Conservation (phyloP, 2,329 filamentous ascomycete genomes). For the Exophiala spinifera region DNA sequence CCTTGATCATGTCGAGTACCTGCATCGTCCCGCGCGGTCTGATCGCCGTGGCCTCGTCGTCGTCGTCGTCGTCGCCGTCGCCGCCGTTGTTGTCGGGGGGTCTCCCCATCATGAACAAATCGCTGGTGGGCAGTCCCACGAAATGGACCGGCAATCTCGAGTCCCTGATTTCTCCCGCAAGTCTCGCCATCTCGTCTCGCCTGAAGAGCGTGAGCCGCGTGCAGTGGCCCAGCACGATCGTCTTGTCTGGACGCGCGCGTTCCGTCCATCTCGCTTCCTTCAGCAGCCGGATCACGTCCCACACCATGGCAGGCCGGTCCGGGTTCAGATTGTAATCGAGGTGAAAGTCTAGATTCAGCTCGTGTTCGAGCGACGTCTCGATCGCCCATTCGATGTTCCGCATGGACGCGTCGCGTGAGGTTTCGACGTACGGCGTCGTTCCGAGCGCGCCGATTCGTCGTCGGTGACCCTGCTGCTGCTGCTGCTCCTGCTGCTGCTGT, state of each 20-base stretch:
- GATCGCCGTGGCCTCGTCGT: slow-evolving; percentile 28
- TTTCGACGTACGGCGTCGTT: slow-evolving; percentile 69
- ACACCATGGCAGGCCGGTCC: slow-evolving; percentile 50
- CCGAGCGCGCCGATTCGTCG: slow-evolving; percentile 65
- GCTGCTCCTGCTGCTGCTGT: slow-evolving; percentile 1
- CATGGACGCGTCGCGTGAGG: slow-evolving; percentile 45
- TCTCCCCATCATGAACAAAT: slow-evolving; percentile 68
- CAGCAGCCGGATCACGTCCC: slow-evolving; percentile 53
- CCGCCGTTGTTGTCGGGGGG: slow-evolving; percentile 3
- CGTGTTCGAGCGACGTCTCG: slow-evolving; percentile 48
- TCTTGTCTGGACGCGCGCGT: slow-evolving; percentile 40
- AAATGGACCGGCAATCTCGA: slow-evolving; percentile 59
- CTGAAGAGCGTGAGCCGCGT: slow-evolving; percentile 61
- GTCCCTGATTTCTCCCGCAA: slow-evolving; percentile 49
- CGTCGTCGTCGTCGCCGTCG: slow-evolving; percentile 30
- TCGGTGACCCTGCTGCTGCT: slow-evolving; percentile 9
- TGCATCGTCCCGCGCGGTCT: slow-evolving; percentile 60
- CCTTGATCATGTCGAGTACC: slow-evolving; percentile 58
- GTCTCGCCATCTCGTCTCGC: slow-evolving; percentile 47
- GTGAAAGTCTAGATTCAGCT: slow-evolving; percentile 66
- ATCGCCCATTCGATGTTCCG: slow-evolving; percentile 64
- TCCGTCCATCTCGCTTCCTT: slow-evolving; percentile 49
- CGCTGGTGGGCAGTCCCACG: slow-evolving; percentile 67
- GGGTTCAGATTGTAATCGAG: slow-evolving; percentile 66
- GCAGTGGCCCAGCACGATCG: slow-evolving; percentile 65